A percentile compares a stretch with the other conserved stretches of the same genome.
Conservation (phyloP, 768 basidiomycete species). For the Tylopilus rubrobrunneus region DNA sequence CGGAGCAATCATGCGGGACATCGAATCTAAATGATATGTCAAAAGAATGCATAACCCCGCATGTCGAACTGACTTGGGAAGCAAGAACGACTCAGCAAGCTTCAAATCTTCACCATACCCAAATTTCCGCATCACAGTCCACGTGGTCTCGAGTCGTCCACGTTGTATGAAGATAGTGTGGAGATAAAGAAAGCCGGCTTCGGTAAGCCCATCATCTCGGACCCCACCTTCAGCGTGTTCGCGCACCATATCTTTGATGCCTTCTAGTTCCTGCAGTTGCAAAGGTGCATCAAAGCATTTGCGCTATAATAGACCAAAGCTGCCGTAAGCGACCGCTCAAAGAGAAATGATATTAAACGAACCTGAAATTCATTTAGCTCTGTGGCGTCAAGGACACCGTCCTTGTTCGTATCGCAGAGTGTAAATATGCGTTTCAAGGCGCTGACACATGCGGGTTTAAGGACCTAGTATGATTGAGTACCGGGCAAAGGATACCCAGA, state of each 20-base stretch:
- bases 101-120: conserved; percentile 95
- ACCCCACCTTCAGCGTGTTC: conserved; percentile 75
- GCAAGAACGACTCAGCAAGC: conserved; percentile 81
- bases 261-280: conserved; percentile 90
- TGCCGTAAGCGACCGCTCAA: background rate
- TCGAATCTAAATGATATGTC: conserved; percentile 63
- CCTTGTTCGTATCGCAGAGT: conserved; percentile 91
- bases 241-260: conserved; percentile 90
- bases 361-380: conserved; percentile 99
- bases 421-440: conserved; percentile 95
- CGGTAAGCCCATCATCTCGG: conserved; percentile 78
- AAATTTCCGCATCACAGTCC: conserved; percentile 93
- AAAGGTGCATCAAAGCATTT: conserved; percentile 95
- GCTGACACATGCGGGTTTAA: conserved; percentile 88
- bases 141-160: conserved; percentile 93
- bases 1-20: conserved; percentile 89
- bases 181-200: conserved; percentile 89
- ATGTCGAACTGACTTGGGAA: conserved; percentile 67
- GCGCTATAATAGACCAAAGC: conserved; percentile 43
- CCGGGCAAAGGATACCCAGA: conserved; percentile 1
- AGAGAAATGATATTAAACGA: conserved; percentile 1
- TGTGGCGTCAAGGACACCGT: conserved; percentile 82
- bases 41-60: conserved; percentile 4
- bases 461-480: conserved; percentile 47
- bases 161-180: conserved; percentile 97